These are phyloP conservation scores for Ophiocordyceps sinensis DNA, from an alignment of 2,329 filamentous ascomycete species.

Conservation along the genomic window DNA sequence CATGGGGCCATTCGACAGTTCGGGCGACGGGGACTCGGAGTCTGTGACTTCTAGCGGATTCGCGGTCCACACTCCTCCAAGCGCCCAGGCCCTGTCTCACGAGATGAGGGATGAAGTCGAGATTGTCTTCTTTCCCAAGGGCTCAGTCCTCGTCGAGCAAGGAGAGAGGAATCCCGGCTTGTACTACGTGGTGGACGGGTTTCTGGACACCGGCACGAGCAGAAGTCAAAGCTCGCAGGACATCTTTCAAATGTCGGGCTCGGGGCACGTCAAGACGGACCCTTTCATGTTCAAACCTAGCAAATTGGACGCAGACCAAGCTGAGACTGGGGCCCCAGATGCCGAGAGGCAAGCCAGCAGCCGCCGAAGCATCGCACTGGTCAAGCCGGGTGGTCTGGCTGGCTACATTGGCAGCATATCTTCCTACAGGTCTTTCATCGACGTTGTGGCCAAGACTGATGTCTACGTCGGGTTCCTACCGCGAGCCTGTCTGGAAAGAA, in stretches of 20 bases:
- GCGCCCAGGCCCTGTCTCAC: slow-evolving; percentile 51
- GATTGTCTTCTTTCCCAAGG: slow-evolving; percentile 94
- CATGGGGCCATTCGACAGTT: slow-evolving; percentile 67
- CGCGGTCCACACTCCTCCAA: slow-evolving; percentile 45
- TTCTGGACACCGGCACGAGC: slow-evolving; percentile 84
- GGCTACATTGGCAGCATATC: slow-evolving; percentile 92
- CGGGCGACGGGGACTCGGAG: slow-evolving; percentile 70
- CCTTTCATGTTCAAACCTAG: background rate
- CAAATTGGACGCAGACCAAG: background rate
- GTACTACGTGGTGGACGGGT: slow-evolving; percentile 96
- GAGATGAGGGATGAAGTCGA: slow-evolving; percentile 88
- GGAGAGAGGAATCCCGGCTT: slow-evolving; percentile 91
- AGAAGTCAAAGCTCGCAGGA: slow-evolving; percentile 16
- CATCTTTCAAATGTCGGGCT: slow-evolving; percentile 15
- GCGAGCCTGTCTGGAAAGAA: slow-evolving; percentile 69
- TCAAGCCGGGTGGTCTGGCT: slow-evolving; percentile 87
- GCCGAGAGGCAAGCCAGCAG: slow-evolving; percentile 24
- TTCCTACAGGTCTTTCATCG: slow-evolving; percentile 89
- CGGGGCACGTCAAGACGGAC: slow-evolving; percentile 8
- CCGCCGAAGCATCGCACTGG: slow-evolving; percentile 66
- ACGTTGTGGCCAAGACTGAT: slow-evolving; percentile 94
- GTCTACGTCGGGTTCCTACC: slow-evolving; percentile 96
- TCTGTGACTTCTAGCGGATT: slow-evolving; percentile 62
- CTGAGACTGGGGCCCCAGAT: background rate
- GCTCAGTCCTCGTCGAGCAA: slow-evolving; percentile 87